A percentile compares a stretch with the other conserved stretches of the same genome.
phyloP scores from a whole-genome alignment of 2,329 filamentous ascomycete genomes.

The Leptographium flavum region DNA sequence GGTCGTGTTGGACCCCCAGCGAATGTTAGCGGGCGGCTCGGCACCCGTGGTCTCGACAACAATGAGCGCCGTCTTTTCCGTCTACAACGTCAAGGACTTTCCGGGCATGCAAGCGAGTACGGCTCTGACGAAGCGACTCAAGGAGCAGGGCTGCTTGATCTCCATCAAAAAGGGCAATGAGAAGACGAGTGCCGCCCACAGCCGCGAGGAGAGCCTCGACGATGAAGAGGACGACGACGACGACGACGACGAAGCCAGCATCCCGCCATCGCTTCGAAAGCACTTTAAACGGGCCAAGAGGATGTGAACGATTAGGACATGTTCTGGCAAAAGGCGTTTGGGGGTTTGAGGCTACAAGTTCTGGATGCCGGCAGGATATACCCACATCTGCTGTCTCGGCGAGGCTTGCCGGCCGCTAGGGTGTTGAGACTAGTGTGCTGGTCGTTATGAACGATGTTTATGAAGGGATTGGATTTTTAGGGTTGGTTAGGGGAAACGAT shows the following conservation, averaged over 20 bases:
- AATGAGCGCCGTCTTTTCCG: constrained; percentile 59
- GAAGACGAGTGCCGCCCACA: constrained; percentile 34
- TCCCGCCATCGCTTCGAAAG: neutral
- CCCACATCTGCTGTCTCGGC: neutral
- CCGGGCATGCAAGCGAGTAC: constrained; percentile 73
- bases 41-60: constrained; percentile 36
- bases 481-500: no score
- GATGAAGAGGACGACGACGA: neutral
- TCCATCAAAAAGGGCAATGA: constrained; percentile 80
- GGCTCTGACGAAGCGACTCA: constrained; percentile 55
- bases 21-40: constrained; percentile 36
- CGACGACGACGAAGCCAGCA: neutral
- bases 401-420: no score
- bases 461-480: no score
- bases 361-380: neutral
- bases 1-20: constrained; percentile 52
- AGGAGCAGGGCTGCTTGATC: constrained; percentile 69
- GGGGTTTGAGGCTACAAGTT: no score
- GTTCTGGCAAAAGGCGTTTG: no score
- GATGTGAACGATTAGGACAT: neutral
- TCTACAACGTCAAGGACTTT: constrained; percentile 76
- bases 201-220: neutral
- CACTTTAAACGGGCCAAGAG: neutral
- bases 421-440: no score
- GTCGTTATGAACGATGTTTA: no score